These are phyloP conservation scores for Colletotrichum sublineola DNA, from an alignment of 2,329 filamentous ascomycete genomes.

Conservation along the genomic window DNA sequence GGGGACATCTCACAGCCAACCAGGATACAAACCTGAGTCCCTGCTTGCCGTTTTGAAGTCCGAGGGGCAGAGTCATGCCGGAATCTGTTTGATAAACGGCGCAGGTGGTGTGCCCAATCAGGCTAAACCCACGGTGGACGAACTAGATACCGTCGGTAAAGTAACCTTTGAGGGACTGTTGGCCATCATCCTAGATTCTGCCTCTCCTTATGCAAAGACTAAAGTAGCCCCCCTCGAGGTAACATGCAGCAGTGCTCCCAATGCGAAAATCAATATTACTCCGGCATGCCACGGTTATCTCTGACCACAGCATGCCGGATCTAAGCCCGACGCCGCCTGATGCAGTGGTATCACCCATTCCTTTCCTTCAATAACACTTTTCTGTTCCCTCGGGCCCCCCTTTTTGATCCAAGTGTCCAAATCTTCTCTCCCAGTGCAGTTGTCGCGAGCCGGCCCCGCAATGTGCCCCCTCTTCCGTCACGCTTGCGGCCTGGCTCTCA, in stretches of 20 bases:
- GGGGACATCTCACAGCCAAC: neutral
- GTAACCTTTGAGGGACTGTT: neutral
- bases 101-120: neutral
- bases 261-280: neutral
- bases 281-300: too few relatives aligned
- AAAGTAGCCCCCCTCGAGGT: neutral
- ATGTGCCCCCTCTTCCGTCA: neutral
- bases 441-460: neutral
- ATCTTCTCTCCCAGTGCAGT: neutral
- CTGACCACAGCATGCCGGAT: neutral
- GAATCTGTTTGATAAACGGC: too few relatives aligned
- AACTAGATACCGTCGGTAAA: neutral
- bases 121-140: neutral
- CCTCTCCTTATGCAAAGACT: neutral
- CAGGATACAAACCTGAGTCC: neutral
- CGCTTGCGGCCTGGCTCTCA: neutral
- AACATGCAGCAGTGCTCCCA: neutral
- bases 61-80: neutral
- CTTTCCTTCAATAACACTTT: neutral
- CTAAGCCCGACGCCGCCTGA: slow-evolving; percentile 1
- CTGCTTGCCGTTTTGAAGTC: too few relatives aligned
- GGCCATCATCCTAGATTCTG: too few relatives aligned
- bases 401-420: neutral
- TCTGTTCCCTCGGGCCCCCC: neutral
- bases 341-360: slow-evolving; percentile 17